Evolutionary conservation across 1,284 basidiomycete species (phyloP).

Genomic region (Laetiporus sulphureus): DNA sequence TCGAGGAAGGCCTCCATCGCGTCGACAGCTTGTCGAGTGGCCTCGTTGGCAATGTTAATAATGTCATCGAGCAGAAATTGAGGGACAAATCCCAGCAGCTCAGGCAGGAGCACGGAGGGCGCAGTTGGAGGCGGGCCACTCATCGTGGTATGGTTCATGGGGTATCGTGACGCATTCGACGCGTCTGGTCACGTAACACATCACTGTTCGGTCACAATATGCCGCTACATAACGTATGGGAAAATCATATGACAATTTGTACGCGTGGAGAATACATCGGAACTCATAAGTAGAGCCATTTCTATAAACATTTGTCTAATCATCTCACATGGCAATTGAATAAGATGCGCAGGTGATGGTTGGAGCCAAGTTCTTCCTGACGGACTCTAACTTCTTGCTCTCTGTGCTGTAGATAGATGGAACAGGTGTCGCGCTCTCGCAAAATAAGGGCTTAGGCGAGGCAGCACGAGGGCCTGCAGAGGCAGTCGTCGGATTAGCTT

Average conservation of each 20-base stretch:
- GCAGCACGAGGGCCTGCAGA: too few species aligned
- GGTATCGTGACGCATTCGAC: not conserved
- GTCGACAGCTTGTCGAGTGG: conserved; percentile 62
- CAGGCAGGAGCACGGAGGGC: conserved; percentile 50
- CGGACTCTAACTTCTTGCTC: too few species aligned
- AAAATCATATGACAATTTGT: not conserved
- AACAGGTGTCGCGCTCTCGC: too few species aligned
- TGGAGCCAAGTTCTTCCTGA: too few species aligned
- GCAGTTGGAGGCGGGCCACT: conserved; percentile 23
- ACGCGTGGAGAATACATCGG: too few species aligned
- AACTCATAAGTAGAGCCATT: too few species aligned
- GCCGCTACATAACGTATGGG: not conserved
- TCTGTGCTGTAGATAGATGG: too few species aligned
- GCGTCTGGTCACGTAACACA: conserved; percentile 1
- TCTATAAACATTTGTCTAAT: too few species aligned
- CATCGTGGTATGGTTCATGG: conserved; percentile 8
- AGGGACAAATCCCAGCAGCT: conserved; percentile 60
- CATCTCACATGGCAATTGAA: not conserved
- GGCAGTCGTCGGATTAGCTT: too few species aligned
- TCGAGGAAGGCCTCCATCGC: conserved; percentile 68
- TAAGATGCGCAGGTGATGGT: too few species aligned
- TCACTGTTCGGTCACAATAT: not conserved
- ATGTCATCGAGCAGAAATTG: conserved; percentile 66
- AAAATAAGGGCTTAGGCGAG: too few species aligned
- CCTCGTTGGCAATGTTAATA: conserved; percentile 61